A percentile compares a stretch with the other conserved stretches of the same genome.
Conservation (phyloP, 805 yeast genomes). For the Sugiyamaella chiloensis region DNA sequence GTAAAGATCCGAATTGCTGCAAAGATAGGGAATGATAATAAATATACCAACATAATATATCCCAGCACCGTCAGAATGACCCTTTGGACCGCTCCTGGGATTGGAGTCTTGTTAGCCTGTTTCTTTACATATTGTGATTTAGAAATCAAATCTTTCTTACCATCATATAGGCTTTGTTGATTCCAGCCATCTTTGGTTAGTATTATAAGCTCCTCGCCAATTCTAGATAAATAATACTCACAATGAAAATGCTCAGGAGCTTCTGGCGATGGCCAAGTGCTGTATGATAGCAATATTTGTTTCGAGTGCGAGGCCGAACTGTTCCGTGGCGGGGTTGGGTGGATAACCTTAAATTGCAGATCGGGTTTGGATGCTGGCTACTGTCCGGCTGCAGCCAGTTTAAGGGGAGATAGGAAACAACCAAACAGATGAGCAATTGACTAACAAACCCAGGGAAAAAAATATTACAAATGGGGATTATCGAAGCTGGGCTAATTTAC, state of each 20-base stretch:
- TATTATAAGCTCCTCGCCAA: neutral
- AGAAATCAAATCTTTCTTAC: conserved; percentile 1
- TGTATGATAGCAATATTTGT: too few relatives aligned
- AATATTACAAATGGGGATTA: too few relatives aligned
- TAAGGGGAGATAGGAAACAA: too few relatives aligned
- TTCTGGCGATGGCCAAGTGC: too few relatives aligned
- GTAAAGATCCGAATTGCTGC: conserved; percentile 39
- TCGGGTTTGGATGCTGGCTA: neutral
- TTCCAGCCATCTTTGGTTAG: neutral
- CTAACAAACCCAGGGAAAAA: too few relatives aligned
- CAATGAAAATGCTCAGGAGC: neutral
- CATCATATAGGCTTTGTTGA: conserved; percentile 7
- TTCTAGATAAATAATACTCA: neutral
- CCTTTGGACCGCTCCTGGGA: conserved; percentile 16
- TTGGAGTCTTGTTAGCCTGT: neutral
- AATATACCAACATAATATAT: conserved; percentile 24
- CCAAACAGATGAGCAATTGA: too few relatives aligned
- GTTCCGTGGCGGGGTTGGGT: conserved; percentile 3
- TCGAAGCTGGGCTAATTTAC: too few relatives aligned
- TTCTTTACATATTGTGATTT: too few relatives aligned
- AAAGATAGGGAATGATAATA: conserved; percentile 36
- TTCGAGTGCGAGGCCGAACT: too few relatives aligned
- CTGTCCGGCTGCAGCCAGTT: conserved; percentile 5
- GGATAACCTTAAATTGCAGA: conserved; percentile 4
- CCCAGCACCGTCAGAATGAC: conserved; percentile 17